Percentiles rank a stretch among this genome's conserved stretches.
Evolutionary conservation across 1,284 basidiomycete species (phyloP).

Genomic region (Peniophora sp.): DNA sequence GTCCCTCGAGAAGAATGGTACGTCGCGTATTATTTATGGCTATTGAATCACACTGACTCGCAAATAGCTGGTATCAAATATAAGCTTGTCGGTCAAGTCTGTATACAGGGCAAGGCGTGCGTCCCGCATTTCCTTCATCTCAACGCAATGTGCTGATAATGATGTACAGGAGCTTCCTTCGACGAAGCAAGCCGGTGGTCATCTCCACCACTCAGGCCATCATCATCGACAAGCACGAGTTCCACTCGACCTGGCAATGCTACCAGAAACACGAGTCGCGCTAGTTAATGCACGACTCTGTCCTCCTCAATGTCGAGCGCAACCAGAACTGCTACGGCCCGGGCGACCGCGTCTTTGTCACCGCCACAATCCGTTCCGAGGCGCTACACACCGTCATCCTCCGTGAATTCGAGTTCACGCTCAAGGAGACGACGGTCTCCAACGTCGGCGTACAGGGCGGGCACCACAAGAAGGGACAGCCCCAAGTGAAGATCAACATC

Average conservation of each 20-base stretch:
- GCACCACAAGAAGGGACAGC: constrained; percentile 44
- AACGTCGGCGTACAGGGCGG: constrained; percentile 45
- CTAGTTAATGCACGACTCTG: constrained; percentile 54
- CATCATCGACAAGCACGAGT: constrained; percentile 82
- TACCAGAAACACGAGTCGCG: constrained; percentile 74
- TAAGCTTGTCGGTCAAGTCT: constrained; percentile 78
- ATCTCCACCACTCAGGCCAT: constrained; percentile 57
- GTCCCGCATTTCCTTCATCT: constrained; percentile 13
- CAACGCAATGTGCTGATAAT: not conserved
- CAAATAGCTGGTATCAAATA: constrained; percentile 68
- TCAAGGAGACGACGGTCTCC: constrained; percentile 70
- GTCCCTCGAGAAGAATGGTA: constrained; percentile 63
- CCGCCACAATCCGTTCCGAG: constrained; percentile 66
- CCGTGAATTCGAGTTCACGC: constrained; percentile 71
- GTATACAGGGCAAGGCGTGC: constrained; percentile 75
- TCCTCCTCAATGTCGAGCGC: constrained; percentile 71
- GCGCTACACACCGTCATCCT: constrained; percentile 53
- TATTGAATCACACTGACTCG: constrained; percentile 5
- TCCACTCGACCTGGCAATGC: constrained; percentile 85
- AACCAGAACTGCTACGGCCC: constrained; percentile 74
- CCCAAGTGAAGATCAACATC: constrained; percentile 43
- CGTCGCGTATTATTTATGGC: constrained; percentile 10
- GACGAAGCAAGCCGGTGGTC: constrained; percentile 56
- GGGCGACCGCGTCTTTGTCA: constrained; percentile 74
- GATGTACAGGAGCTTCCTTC: constrained; percentile 57